These are phyloP conservation scores for Chaetomium olivaceum DNA, from an alignment of 2,329 filamentous ascomycete genomes.

Conservation along the genomic window DNA sequence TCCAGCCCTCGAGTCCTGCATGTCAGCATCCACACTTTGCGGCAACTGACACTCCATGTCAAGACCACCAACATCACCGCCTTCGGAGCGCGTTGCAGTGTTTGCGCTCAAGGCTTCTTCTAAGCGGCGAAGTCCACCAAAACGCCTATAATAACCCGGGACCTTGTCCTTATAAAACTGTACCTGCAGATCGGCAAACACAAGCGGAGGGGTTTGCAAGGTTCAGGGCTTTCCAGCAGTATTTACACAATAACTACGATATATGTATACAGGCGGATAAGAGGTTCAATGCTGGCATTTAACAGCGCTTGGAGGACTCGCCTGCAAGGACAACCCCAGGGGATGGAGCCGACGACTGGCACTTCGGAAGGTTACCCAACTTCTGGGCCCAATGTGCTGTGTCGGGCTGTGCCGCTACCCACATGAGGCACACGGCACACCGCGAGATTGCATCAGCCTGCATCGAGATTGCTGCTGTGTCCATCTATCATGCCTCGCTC, in stretches of 20 bases:
- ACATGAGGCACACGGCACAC: slow-evolving; percentile 15
- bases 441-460: slow-evolving; percentile 23
- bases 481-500: slow-evolving; percentile 4
- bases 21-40: slow-evolving; percentile 13
- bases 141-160: neutral
- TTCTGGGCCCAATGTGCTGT: slow-evolving; percentile 6
- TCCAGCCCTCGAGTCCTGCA: slow-evolving; percentile 11
- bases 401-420: slow-evolving; percentile 19
- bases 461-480: slow-evolving; percentile 18
- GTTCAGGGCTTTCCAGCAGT: neutral
- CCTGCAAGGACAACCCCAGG: neutral
- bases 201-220: neutral
- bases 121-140: neutral
- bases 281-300: neutral
- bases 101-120: neutral
- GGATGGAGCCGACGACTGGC: neutral
- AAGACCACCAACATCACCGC: slow-evolving; percentile 12
- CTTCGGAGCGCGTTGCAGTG: slow-evolving; percentile 10
- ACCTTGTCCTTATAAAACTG: slow-evolving; percentile 7
- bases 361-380: slow-evolving; percentile 1
- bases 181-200: neutral
- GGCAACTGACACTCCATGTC: slow-evolving; percentile 2
- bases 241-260: neutral
- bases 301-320: neutral
- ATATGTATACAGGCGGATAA: neutral